Conservation (phyloP, 1,284 basidiomycete species). For the Ceratobasidium sp. region DNA sequence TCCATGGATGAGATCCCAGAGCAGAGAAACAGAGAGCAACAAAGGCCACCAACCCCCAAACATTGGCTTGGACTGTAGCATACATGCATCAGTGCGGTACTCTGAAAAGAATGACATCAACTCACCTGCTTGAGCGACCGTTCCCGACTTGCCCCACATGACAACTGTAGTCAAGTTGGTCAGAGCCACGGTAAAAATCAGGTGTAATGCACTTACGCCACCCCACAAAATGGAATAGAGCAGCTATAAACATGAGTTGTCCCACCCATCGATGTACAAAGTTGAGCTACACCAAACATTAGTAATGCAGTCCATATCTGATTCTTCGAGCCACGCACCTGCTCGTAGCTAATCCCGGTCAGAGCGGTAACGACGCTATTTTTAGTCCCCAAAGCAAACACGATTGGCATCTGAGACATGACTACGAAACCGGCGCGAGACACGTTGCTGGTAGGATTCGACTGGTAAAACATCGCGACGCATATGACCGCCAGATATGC, state of each 20-base stretch:
- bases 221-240: conserved; percentile 46
- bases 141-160: conserved; percentile 42
- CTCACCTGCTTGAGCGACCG: neutral
- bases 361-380: conserved; percentile 45
- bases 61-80: neutral
- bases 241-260: conserved; percentile 45
- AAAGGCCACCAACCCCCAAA: conserved; percentile 44
- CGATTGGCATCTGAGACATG: conserved; percentile 47
- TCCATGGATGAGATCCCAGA: conserved; percentile 34
- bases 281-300: conserved; percentile 41
- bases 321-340: conserved; percentile 15
- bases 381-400: conserved; percentile 47
- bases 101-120: neutral
- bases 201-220: conserved; percentile 35
- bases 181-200: neutral
- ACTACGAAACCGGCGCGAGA: conserved; percentile 46
- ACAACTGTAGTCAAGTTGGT: conserved; percentile 35
- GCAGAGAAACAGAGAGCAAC: conserved; percentile 43
- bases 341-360: conserved; percentile 45
- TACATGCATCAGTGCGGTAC: neutral
- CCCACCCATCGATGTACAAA: conserved; percentile 48
- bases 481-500: conserved; percentile 26
- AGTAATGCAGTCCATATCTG: neutral
- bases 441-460: conserved; percentile 32
- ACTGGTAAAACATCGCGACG: conserved; percentile 40